Evolutionary conservation across 2,329 filamentous ascomycete genomes (phyloP).

Genomic region (Aaosphaeria pasadenensis): DNA sequence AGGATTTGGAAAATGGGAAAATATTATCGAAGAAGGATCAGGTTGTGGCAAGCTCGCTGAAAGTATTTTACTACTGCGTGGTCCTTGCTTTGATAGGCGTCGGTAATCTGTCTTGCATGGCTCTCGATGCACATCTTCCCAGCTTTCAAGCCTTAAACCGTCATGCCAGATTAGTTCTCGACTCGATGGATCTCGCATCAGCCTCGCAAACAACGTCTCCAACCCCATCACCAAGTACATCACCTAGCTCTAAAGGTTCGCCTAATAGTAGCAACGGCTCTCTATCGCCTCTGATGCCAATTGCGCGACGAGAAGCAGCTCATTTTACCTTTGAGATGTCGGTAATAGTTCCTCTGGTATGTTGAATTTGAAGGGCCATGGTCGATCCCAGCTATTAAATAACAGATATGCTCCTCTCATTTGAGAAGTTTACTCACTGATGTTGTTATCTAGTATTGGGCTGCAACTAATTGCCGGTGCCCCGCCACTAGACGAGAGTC

Average conservation of each 20-base stretch:
- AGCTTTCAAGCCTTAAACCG: conserved; percentile 13
- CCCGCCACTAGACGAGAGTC: conserved; percentile 18
- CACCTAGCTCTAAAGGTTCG: not conserved
- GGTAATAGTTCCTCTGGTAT: conserved; percentile 9
- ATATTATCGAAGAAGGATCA: conserved; percentile 9
- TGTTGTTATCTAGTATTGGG: not conserved
- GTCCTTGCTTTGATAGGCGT: conserved; percentile 10
- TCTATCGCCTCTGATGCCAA: not conserved
- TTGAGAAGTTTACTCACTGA: too few relatives aligned
- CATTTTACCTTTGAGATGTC: conserved; percentile 19
- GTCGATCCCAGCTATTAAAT: not conserved
- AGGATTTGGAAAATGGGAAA: conserved; percentile 2
- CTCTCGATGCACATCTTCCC: conserved; percentile 13
- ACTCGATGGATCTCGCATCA: conserved; percentile 6
- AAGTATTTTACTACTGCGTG: conserved; percentile 10
- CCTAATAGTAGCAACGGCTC: not conserved
- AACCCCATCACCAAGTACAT: not conserved
- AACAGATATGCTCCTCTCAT: not conserved
- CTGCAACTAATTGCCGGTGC: conserved; percentile 15
- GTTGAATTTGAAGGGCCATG: not conserved
- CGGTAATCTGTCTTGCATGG: conserved; percentile 6
- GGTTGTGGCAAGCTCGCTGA: conserved; percentile 12
- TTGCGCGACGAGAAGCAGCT: conserved; percentile 2
- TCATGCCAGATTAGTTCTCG: conserved; percentile 16
- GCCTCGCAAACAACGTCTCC: not conserved